These are phyloP conservation scores for Erysimum cheiri DNA, from an alignment of 441 rosid genomes.

Conservation along the genomic window DNA sequence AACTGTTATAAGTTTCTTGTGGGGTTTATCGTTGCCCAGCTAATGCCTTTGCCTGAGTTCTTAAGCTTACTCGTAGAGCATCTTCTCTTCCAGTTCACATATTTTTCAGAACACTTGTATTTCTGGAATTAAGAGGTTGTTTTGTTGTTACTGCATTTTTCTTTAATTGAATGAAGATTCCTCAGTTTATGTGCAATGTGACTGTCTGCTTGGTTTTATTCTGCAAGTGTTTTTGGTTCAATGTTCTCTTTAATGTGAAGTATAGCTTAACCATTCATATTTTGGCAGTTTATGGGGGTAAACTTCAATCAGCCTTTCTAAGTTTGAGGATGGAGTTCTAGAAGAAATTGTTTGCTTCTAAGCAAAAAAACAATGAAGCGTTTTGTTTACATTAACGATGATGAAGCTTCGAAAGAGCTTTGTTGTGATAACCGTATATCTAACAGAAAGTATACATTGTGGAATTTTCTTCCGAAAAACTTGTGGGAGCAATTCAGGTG, in stretches of 20 bases:
- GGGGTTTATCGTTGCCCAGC: slow-evolving; percentile 26
- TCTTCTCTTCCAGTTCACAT: slow-evolving; percentile 3
- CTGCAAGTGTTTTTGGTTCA: not conserved
- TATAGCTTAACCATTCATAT: not conserved
- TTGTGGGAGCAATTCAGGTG: slow-evolving; percentile 98
- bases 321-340: slow-evolving; percentile 43
- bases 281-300: slow-evolving; percentile 40
- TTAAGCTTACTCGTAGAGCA: slow-evolving; percentile 1
- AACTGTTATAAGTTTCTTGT: not conserved
- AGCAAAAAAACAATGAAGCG: slow-evolving; percentile 98
- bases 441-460: slow-evolving; percentile 83
- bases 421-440: slow-evolving; percentile 90
- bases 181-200: slow-evolving; percentile 17
- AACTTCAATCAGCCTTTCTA: slow-evolving; percentile 19
- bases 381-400: slow-evolving; percentile 86
- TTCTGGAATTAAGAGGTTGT: slow-evolving; percentile 7
- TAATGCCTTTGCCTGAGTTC: slow-evolving; percentile 4
- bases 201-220: slow-evolving; percentile 11
- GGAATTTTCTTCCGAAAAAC: slow-evolving; percentile 95
- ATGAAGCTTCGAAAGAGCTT: slow-evolving; percentile 67
- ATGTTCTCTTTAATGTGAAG: not conserved
- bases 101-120: no score
- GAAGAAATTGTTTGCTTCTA: no score
- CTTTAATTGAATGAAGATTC: not conserved
- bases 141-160: not conserved